phyloP scores from a whole-genome alignment of 768 basidiomycete genomes.

The Leccinellum rugosiceps region DNA sequence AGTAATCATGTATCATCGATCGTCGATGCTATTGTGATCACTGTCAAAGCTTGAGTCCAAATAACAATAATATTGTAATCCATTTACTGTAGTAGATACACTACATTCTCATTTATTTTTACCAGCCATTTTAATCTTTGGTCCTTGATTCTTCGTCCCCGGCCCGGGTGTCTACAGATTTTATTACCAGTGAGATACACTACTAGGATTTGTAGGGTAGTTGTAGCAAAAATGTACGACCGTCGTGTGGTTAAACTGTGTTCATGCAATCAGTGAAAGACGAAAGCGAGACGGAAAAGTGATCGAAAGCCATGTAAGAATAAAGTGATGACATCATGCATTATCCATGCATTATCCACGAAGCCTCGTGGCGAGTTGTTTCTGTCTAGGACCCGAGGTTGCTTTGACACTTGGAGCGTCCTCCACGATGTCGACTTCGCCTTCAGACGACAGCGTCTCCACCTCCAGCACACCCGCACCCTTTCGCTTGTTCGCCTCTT shows the following conservation, averaged over 20 bases:
- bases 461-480: slow-evolving; percentile 15
- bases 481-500: slow-evolving; percentile 30
- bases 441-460: slow-evolving; percentile 32
- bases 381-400: slow-evolving; percentile 9
- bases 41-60: background rate
- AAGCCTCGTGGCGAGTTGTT: slow-evolving; percentile 20
- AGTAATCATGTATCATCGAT: too few species aligned
- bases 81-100: too few species aligned
- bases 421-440: slow-evolving; percentile 39
- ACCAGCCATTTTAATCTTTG: background rate
- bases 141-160: background rate
- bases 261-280: slow-evolving; percentile 3
- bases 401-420: slow-evolving; percentile 20
- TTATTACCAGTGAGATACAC: slow-evolving; percentile 14
- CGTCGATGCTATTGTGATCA: background rate
- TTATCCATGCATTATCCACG: slow-evolving; percentile 25
- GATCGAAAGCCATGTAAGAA: slow-evolving; percentile 3
- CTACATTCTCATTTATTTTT: too few species aligned
- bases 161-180: background rate
- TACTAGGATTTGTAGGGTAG: slow-evolving; percentile 20
- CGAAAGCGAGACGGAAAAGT: background rate
- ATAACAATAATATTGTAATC: background rate
- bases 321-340: background rate
- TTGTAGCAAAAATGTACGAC: background rate
- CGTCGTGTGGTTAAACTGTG: background rate